Base-by-base conservation (phyloP, 192 early-diverging fungal species). In the Mortierella antarctica region DNA sequence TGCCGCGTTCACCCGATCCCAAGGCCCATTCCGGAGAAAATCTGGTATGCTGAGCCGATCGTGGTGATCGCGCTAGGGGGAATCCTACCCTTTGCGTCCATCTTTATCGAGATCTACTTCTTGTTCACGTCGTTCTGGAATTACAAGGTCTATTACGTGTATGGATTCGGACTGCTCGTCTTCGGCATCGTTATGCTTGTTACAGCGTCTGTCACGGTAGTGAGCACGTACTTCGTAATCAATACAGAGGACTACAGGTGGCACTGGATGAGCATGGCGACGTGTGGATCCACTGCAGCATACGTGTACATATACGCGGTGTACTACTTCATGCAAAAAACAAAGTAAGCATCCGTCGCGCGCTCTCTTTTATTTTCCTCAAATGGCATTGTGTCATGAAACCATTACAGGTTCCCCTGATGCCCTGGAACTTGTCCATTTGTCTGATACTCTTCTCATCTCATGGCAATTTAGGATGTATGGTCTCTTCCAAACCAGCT, bases 101-200 rank as follows among this genome's bases (percentile, higher is more conserved):
- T 95, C 61, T 96, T 95, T 68, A 93, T 96, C 74, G 94, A 96
- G 87, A 87, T 95, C 53, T 94, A 94, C 68, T 96, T 93, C 67
- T 83, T 96, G 62, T 93, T 95, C 65, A 89, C 92, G 23, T 92
- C 91, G 15, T 93, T 95, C 65, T 94, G 92, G 92, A 80, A 82
- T 10, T 89, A 92, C 83, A 89, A 89, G 68, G 89, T 92, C 18
- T 96, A 94, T 73, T 93, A 94, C 65, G 91, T 95, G 11, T 94
- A 93, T 84, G 92, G 93, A 0, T 94, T 95, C 58, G 88, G 93
- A 83, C 57, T 95, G 65, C 71, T 93, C 4, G 91, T 94, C 9
- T 93, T 93, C 71, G 60, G 88, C 2, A 92, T 95, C 64, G 82
- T 95, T 42, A 69, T 93, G 42, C 66, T 93, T 54, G 91, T 92